A percentile compares a stretch with the other conserved stretches of the same genome.
Evolutionary conservation across 2,329 filamentous ascomycete genomes (phyloP).

Genomic region (Claviceps paspali): DNA sequence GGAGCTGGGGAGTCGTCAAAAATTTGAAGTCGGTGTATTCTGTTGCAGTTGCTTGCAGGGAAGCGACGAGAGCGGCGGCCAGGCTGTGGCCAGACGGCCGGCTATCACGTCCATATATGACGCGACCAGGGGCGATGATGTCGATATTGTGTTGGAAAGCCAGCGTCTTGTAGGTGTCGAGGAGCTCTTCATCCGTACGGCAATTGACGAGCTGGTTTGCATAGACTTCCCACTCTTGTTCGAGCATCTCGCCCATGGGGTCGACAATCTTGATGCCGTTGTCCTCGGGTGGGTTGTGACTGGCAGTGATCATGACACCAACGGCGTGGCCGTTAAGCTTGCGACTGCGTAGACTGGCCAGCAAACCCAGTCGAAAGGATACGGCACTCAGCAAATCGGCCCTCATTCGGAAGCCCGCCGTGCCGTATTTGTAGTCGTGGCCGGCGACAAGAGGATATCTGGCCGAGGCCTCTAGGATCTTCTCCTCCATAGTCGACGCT

Average conservation of each 20-base stretch:
- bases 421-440: conserved; percentile 48
- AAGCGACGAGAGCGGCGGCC: conserved; percentile 62
- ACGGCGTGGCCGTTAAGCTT: conserved; percentile 84
- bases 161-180: conserved; percentile 60
- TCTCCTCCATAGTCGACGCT: conserved; percentile 31
- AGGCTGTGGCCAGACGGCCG: conserved; percentile 80
- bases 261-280: conserved; percentile 95
- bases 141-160: conserved; percentile 65
- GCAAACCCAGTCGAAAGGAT: conserved; percentile 79
- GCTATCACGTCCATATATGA: conserved; percentile 85
- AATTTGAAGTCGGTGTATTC: conserved; percentile 76
- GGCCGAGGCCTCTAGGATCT: conserved; percentile 44
- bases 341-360: conserved; percentile 76
- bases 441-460: conserved; percentile 44
- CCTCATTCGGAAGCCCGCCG: conserved; percentile 54
- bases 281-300: conserved; percentile 78
- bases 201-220: conserved; percentile 85
- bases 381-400: conserved; percentile 78
- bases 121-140: conserved; percentile 52
- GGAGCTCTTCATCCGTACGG: conserved; percentile 56
- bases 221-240: conserved; percentile 85
- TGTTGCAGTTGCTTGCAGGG: conserved; percentile 59
- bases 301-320: conserved; percentile 91
- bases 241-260: conserved; percentile 94
- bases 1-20: conserved; percentile 91